Percentiles rank a stretch among this genome's conserved stretches.
Conservation (phyloP, 2,329 filamentous ascomycete genomes). For the Trichothecium roseum region DNA sequence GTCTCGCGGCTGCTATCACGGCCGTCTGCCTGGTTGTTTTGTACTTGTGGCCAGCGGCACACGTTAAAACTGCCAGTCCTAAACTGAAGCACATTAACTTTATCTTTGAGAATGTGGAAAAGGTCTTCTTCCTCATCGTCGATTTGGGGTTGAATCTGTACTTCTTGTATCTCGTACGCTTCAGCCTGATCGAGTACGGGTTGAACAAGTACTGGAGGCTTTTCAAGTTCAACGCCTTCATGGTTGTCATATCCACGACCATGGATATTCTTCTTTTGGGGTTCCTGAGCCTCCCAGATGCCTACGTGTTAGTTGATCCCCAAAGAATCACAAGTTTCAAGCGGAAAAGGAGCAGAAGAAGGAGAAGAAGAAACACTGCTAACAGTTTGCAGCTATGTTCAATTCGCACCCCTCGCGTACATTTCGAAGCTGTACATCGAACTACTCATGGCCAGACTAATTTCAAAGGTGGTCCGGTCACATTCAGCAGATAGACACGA, state of each 20-base stretch:
- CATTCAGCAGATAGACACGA: no score
- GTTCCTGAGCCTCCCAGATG: constrained; percentile 11
- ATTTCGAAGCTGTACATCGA: constrained; percentile 7
- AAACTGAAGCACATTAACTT: constrained; percentile 6
- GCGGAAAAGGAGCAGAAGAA: no score
- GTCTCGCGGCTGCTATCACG: constrained; percentile 9
- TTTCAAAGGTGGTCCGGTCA: constrained; percentile 5
- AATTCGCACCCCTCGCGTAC: constrained; percentile 6
- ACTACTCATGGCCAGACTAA: constrained; percentile 6
- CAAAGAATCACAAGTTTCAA: no score
- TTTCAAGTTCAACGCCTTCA: constrained; percentile 35
- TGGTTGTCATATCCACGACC: constrained; percentile 34
- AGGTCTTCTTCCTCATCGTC: constrained; percentile 36
- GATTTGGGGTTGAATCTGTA: constrained; percentile 38
- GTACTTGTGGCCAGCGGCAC: constrained; percentile 23
- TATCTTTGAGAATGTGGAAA: constrained; percentile 19
- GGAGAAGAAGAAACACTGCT: no score
- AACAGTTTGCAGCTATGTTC: constrained; percentile 6
- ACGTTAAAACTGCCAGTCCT: background rate
- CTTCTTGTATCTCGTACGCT: constrained; percentile 35
- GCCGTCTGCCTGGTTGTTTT: constrained; percentile 23
- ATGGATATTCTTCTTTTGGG: constrained; percentile 28
- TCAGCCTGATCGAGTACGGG: constrained; percentile 33
- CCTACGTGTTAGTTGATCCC: background rate
- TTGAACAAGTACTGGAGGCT: constrained; percentile 39